A percentile compares a stretch with the other conserved stretches of the same genome.
Evolutionary conservation across 2,329 filamentous ascomycete genomes (phyloP).

Genomic region (Botrytis tulipae): DNA sequence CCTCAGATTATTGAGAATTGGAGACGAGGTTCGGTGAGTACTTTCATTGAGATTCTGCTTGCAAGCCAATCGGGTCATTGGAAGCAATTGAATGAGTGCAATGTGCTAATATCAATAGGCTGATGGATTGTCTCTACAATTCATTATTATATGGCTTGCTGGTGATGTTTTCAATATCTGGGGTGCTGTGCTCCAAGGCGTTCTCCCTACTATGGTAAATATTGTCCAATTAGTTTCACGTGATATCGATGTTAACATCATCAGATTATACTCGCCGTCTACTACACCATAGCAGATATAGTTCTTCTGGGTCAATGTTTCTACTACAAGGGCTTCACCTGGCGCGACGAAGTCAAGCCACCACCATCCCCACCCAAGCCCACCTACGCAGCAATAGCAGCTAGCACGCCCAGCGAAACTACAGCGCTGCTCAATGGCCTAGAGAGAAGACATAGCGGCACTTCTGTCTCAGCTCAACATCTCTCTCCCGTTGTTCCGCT

Average conservation of each 20-base stretch:
- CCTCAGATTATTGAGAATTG: conserved; percentile 98
- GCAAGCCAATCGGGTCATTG: not conserved
- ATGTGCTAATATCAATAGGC: conserved; percentile 45
- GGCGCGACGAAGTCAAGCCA: conserved; percentile 52
- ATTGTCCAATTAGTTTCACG: conserved; percentile 3
- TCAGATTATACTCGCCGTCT: conserved; percentile 82
- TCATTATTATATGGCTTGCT: conserved; percentile 87
- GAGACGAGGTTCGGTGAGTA: conserved; percentile 60
- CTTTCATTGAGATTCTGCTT: not conserved
- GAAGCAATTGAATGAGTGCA: too few species aligned
- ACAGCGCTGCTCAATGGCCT: conserved; percentile 52
- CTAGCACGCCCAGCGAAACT: conserved; percentile 47
- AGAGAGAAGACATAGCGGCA: conserved; percentile 49
- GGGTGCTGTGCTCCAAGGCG: conserved; percentile 85
- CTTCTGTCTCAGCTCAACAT: conserved; percentile 61
- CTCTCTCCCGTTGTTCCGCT: conserved; percentile 83
- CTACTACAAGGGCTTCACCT: conserved; percentile 87
- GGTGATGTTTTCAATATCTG: conserved; percentile 97
- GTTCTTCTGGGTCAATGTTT: conserved; percentile 88
- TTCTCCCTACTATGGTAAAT: conserved; percentile 83
- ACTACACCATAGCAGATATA: conserved; percentile 89
- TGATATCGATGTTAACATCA: conserved; percentile 11
- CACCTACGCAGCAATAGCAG: conserved; percentile 18
- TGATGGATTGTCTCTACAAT: conserved; percentile 85
- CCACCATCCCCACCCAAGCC: conserved; percentile 43